Base-by-base conservation (phyloP, 2,329 filamentous ascomycete genomes). In the Neofusicoccum ribis region DNA sequence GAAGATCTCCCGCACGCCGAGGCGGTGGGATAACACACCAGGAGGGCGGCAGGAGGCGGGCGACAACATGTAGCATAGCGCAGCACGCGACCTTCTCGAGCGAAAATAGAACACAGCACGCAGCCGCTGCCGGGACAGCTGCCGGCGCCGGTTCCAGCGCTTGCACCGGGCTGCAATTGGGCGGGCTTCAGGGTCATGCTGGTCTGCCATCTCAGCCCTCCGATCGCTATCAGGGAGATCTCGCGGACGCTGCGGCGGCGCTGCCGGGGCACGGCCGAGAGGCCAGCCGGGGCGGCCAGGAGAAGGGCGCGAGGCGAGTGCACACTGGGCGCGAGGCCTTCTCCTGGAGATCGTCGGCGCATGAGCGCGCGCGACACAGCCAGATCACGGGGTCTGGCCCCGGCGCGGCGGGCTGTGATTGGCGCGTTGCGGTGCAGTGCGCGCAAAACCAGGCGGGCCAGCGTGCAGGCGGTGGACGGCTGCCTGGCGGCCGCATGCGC, bases 1-100 rank as follows among this genome's bases (percentile, higher is more conserved):
- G 61, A 64, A 64, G 41, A 64, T 64, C 50, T 64, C 61, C 61
- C 61, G 61, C 60, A 36, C 36, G 23, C 60, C 37, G 47, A 54
- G 50, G 41, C 60, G 31, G 39, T 46, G 60, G 41, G 41, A 44
- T 59, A 36, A 15, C 15, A 20, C 15, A 27, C 52, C 43, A 60
- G 56, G 56, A 60, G 43, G 43, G 54, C 12, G 17, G 41, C 39
- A 9, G 41, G 39, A 44, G 15, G 9, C 5, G n/a, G n/a, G 43
- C 56, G 27, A 36, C 17, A 34, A 37, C 31, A 47, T 60, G 56
- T 60, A 47, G 43, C n/a, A 34, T 47, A 60, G 43, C 31, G 56
- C 43, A 23, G 56, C 56, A 60, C 54, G 54, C 23, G 23, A 36
- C 27, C 27, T 17, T 17, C 5, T 41, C 27, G 23, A 23, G 54